Base-by-base conservation (phyloP, 306 rosid species). In the Aeschynomene evenia region DNA sequence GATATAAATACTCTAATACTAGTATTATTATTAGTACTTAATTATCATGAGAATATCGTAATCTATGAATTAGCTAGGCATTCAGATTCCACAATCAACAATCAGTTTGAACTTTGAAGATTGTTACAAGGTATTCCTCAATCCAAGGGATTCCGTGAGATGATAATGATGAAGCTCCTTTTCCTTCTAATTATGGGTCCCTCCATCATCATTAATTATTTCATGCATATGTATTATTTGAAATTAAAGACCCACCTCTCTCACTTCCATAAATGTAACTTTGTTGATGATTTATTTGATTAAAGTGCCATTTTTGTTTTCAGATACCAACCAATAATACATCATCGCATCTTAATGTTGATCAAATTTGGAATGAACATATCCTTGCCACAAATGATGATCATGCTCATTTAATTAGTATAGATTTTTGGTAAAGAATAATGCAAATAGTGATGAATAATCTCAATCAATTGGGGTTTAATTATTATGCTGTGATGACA, bases 161-260 rank as follows among this genome's bases (percentile, higher is more conserved):
- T 77, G 80, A 75, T 84, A n/a, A n/a, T 74, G 79, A 76, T 85
- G 63, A 69, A 55, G 63, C 71, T 68, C 37, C 31, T 53, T n/a
- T n/a, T 79, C 63, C 14, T 48, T 22, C 24, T 14, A 14, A n/a
- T 72, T 65, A 1, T 79, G 87, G 89, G 95, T 23, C 82, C 95
- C 91, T n/a, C 80, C 59, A 45, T 80, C 86, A 89, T 89, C 89
- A 84, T n/a, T n/a, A n/a, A n/a, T n/a, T n/a, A n/a, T 89, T 86
- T 76, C 86, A 58, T 84, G 82, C 83, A 80, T 76, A 72, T 46
- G n/a, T n/a, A n/a, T n/a, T n/a, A 77, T 58, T 64, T 16, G 66
- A 80, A 65, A 43, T 43, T 45, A 40, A 6, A 77, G 89, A 78
- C 88, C 87, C 89, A 82, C 86, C 26, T 39, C 81, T 71, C 82